Evolutionary conservation across 2,329 filamentous ascomycete species (phyloP).

Genomic region (Sphaerostilbella broomeana): DNA sequence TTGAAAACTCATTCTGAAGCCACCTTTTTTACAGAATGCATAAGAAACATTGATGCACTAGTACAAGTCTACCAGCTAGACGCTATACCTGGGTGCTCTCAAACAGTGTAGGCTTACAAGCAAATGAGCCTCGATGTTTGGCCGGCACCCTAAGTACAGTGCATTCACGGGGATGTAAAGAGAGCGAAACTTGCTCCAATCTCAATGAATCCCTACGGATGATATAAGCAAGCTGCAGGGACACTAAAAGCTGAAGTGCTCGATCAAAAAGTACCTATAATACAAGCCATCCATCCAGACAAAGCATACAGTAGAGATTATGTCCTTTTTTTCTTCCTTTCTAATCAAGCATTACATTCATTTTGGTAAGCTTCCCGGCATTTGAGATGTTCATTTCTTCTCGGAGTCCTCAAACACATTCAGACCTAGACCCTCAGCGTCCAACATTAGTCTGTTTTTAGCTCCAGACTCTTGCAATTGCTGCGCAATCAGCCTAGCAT

Average conservation of each 20-base stretch:
- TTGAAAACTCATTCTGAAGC: too few relatives aligned
- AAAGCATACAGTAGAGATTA: conserved; percentile 46
- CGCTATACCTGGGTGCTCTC: too few relatives aligned
- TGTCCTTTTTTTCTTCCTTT: conserved; percentile 15
- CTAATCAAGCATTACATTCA: conserved; percentile 13
- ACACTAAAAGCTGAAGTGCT: background rate
- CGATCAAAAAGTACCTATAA: conserved; percentile 19
- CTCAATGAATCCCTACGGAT: background rate
- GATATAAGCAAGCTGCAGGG: background rate
- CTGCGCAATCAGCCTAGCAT: conserved; percentile 80
- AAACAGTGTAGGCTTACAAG: too few relatives aligned
- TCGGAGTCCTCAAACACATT: conserved; percentile 63
- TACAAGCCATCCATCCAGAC: conserved; percentile 23
- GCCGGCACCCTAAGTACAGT: too few relatives aligned
- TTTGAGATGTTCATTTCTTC: conserved; percentile 34
- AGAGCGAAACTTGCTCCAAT: too few relatives aligned
- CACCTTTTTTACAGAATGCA: too few relatives aligned
- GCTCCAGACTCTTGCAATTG: conserved; percentile 80
- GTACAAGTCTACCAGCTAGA: too few relatives aligned
- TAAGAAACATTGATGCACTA: too few relatives aligned
- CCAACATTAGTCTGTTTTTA: conserved; percentile 90
- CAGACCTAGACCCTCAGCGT: conserved; percentile 82
- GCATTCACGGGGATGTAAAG: too few relatives aligned
- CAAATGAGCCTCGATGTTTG: too few relatives aligned
- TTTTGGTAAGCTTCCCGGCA: conserved; percentile 9